phyloP scores from a whole-genome alignment of 768 basidiomycete species.

The Pholiota microspora region DNA sequence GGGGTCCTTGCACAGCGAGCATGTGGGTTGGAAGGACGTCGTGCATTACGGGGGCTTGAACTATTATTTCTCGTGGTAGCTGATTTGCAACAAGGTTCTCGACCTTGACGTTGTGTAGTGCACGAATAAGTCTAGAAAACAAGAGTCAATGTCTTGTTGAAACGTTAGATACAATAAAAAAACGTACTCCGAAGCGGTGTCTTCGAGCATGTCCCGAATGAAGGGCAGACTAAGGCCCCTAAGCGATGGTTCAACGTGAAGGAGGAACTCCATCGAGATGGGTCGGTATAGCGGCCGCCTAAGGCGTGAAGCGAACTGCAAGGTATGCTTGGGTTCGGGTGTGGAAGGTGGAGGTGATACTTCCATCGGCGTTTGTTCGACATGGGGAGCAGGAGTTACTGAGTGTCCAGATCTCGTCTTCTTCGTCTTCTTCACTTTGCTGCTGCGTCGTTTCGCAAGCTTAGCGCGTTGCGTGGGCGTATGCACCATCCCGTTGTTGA shows the following conservation, averaged over 20 bases:
- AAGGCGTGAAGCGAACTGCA: no score
- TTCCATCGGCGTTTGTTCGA: conserved; percentile 28
- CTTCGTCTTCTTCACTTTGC: conserved; percentile 25
- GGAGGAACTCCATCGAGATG: conserved; percentile 41
- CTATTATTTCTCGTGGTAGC: conserved; percentile 42
- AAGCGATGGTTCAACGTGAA: conserved; percentile 51
- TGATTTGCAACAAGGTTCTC: conserved; percentile 26
- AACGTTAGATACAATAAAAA: no score
- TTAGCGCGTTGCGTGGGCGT: conserved; percentile 32
- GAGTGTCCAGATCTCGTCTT: conserved; percentile 25
- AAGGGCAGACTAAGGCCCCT: conserved; percentile 47
- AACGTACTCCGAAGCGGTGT: conserved; percentile 39
- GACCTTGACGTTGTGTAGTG: conserved; percentile 35
- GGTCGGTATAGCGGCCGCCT: conserved; percentile 48
- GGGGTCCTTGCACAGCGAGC: conserved; percentile 41
- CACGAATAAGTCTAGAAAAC: conserved; percentile 34
- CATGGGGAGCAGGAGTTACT: conserved; percentile 19
- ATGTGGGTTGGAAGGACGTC: conserved; percentile 48
- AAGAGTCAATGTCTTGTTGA: background rate
- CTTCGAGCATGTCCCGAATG: conserved; percentile 49
- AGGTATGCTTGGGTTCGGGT: no score
- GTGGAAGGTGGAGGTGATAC: conserved; percentile 41
- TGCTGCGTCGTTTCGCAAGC: conserved; percentile 36
- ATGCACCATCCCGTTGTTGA: conserved; percentile 24
- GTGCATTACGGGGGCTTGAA: conserved; percentile 34